Conservation (phyloP, 768 basidiomycete species). For the Tremella mesenterica region DNA sequence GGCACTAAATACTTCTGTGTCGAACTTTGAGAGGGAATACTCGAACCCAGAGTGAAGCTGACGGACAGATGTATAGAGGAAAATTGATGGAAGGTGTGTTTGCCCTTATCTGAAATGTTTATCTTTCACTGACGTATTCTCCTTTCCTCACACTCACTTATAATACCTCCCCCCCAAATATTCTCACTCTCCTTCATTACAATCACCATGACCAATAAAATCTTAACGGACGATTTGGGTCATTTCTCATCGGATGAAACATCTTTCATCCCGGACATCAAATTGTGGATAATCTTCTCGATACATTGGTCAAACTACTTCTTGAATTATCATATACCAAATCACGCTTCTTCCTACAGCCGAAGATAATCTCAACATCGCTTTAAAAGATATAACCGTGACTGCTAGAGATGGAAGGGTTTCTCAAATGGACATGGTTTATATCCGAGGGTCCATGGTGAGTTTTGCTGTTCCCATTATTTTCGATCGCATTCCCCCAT, state of each 20-base stretch:
- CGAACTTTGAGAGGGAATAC: neutral
- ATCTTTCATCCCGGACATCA: neutral
- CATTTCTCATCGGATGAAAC: too few species aligned
- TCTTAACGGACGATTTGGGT: too few species aligned
- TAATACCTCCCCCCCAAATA: too few species aligned
- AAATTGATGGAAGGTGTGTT: conserved; percentile 87
- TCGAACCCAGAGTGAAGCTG: neutral
- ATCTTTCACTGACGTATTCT: conserved; percentile 1
- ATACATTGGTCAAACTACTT: neutral
- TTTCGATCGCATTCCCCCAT: too few species aligned
- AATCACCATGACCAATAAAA: too few species aligned
- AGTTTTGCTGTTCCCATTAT: conserved; percentile 9
- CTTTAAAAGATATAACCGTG: conserved; percentile 90
- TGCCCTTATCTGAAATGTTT: neutral
- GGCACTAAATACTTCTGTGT: neutral
- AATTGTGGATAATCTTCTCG: too few species aligned
- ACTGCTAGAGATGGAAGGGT: conserved; percentile 97
- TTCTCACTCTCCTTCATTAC: too few species aligned
- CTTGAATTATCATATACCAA: neutral
- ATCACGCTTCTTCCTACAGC: conserved; percentile 51
- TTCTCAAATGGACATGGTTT: conserved; percentile 96
- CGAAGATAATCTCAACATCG: conserved; percentile 96
- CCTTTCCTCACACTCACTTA: neutral
- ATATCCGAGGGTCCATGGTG: conserved; percentile 96
- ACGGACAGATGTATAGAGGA: conserved; percentile 65